phyloP scores from a whole-genome alignment of 2,329 filamentous ascomycete genomes.

The Penicillium paneum region DNA sequence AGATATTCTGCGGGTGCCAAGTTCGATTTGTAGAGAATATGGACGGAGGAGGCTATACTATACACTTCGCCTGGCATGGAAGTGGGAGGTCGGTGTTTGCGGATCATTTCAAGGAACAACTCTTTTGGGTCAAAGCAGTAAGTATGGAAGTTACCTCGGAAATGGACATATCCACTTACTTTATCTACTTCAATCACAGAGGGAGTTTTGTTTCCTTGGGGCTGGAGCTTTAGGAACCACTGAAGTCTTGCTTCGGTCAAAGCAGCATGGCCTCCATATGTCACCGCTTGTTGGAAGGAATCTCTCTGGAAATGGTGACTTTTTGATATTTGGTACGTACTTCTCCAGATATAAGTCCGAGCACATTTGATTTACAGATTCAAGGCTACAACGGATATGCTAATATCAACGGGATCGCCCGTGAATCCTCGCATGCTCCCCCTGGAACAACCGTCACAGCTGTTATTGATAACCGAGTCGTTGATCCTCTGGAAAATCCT shows the following conservation, averaged over 20 bases:
- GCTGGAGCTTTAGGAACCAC: slow-evolving; percentile 64
- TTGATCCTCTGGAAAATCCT: background rate
- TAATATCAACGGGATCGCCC: slow-evolving; percentile 4
- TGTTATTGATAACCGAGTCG: slow-evolving; percentile 13
- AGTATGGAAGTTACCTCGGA: background rate
- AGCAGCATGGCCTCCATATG: slow-evolving; percentile 56
- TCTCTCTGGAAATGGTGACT: slow-evolving; percentile 10
- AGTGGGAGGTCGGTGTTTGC: slow-evolving; percentile 55
- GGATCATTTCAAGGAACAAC: slow-evolving; percentile 53
- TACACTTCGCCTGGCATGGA: slow-evolving; percentile 65
- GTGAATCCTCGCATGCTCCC: background rate
- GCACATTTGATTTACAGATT: background rate
- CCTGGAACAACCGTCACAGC: slow-evolving; percentile 18
- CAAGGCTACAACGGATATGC: slow-evolving; percentile 40
- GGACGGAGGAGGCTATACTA: slow-evolving; percentile 56
- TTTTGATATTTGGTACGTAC: slow-evolving; percentile 7
- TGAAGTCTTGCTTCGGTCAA: slow-evolving; percentile 62
- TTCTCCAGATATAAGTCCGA: background rate
- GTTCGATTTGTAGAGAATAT: slow-evolving; percentile 61
- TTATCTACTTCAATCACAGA: slow-evolving; percentile 22
- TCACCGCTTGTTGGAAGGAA: slow-evolving; percentile 54
- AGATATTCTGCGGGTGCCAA: slow-evolving; percentile 68
- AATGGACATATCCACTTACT: background rate
- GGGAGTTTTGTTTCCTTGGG: slow-evolving; percentile 63
- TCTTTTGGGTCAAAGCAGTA: slow-evolving; percentile 64